A percentile compares a stretch with the other conserved stretches of the same genome.
Conservation (phyloP, 257 asterid species). For the Knoxia roxburghii region DNA sequence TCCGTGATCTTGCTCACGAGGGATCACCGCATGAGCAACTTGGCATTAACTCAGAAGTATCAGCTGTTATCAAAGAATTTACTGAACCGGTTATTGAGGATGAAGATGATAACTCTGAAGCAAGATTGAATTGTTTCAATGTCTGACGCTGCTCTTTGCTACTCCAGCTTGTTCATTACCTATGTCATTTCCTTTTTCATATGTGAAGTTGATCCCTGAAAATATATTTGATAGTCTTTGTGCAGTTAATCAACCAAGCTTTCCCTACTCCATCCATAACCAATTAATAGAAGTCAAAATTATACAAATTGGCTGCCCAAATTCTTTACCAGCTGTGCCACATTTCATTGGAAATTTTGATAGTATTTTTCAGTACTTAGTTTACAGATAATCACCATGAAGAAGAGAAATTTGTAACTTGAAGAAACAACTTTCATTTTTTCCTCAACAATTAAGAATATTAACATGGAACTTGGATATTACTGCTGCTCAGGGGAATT, state of each 20-base stretch:
- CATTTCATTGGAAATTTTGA: not conserved
- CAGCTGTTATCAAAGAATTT: conserved; percentile 75
- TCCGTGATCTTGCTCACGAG: conserved; percentile 60
- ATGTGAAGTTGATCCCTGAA: not conserved
- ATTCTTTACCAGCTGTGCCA: not conserved
- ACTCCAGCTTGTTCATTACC: conserved; percentile 5
- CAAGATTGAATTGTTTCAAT: conserved; percentile 33
- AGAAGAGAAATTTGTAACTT: not conserved
- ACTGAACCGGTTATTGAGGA: conserved; percentile 60
- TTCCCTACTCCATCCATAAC: not conserved
- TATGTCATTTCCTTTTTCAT: not conserved
- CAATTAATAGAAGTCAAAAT: not conserved
- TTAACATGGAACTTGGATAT: not conserved
- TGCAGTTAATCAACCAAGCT: not conserved
- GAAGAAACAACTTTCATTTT: not conserved
- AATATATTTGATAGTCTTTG: not conserved
- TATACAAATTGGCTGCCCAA: not conserved
- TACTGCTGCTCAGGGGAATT: not conserved
- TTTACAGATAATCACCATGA: not conserved
- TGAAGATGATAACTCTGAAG: conserved; percentile 43
- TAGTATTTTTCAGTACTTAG: not conserved
- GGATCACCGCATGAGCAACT: conserved; percentile 77
- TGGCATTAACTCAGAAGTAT: conserved; percentile 79
- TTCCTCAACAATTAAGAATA: not conserved
- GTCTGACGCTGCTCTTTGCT: conserved; percentile 40